These are phyloP conservation scores for Penicillium dipodomyicola DNA, from an alignment of 495 filamentous ascomycete species.

Conservation along the genomic window DNA sequence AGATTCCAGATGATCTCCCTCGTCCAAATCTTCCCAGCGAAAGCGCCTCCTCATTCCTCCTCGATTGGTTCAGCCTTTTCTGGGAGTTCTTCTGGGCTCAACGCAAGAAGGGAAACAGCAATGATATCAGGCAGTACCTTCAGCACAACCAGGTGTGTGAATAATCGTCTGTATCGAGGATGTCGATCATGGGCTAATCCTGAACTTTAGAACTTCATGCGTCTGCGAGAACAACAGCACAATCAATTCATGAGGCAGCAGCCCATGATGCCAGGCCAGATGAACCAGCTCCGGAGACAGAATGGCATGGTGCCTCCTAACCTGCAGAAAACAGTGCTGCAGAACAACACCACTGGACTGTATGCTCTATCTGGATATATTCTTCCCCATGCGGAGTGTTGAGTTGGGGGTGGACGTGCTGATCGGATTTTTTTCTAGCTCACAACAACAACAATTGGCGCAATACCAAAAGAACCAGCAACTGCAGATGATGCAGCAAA, in stretches of 20 bases:
- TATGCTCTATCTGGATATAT: constrained; percentile 27
- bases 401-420: constrained; percentile 17
- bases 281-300: constrained; percentile 49
- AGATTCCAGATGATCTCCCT: constrained; percentile 77
- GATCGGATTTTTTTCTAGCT: constrained; percentile 24
- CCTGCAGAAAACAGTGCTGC: constrained; percentile 70
- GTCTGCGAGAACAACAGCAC: constrained; percentile 52
- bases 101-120: constrained; percentile 57
- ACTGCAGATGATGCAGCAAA: constrained; percentile 64
- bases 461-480: constrained; percentile 68
- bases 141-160: constrained; percentile 73
- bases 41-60: constrained; percentile 70
- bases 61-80: constrained; percentile 95
- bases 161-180: constrained; percentile 1
- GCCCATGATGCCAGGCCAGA: constrained; percentile 66
- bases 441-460: constrained; percentile 49
- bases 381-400: constrained; percentile 2
- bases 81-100: constrained; percentile 90
- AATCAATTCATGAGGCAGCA: constrained; percentile 69
- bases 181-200: constrained; percentile 20
- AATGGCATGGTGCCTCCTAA: constrained; percentile 48
- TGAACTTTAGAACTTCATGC: constrained; percentile 38
- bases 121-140: constrained; percentile 66
- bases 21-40: constrained; percentile 63
- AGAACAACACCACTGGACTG: constrained; percentile 60